These are phyloP conservation scores for Mercurialis annua DNA, from an alignment of 345 rosid species.

Conservation along the genomic window DNA sequence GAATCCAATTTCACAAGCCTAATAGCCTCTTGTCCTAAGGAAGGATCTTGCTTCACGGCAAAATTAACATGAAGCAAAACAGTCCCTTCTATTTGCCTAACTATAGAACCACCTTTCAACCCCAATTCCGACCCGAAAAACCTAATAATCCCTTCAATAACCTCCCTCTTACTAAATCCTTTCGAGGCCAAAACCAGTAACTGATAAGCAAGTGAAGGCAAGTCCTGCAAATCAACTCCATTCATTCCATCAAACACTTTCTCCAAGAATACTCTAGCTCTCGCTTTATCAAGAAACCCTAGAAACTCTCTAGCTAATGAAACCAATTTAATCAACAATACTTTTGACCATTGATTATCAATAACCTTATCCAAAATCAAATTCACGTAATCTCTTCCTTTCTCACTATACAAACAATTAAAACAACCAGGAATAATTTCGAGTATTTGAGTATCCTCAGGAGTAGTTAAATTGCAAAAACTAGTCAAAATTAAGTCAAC, in stretches of 20 bases:
- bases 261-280: slow-evolving; percentile 58
- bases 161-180: slow-evolving; percentile 68
- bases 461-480: slow-evolving; percentile 25
- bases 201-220: slow-evolving; percentile 73
- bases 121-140: slow-evolving; percentile 58
- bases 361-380: slow-evolving; percentile 41
- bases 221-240: slow-evolving; percentile 60
- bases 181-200: slow-evolving; percentile 73
- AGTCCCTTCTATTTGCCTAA: slow-evolving; percentile 79
- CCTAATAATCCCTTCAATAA: slow-evolving; percentile 60
- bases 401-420: slow-evolving; percentile 33
- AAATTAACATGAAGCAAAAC: slow-evolving; percentile 83
- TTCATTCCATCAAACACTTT: slow-evolving; percentile 61
- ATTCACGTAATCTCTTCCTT: slow-evolving; percentile 40
- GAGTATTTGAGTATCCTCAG: slow-evolving; percentile 71
- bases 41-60: slow-evolving; percentile 88
- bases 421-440: slow-evolving; percentile 67
- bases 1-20: slow-evolving; percentile 55
- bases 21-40: slow-evolving; percentile 68
- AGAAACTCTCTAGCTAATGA: slow-evolving; percentile 48
- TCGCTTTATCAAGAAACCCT: slow-evolving; percentile 45
- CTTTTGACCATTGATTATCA: slow-evolving; percentile 61
- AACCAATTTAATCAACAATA: slow-evolving; percentile 53
- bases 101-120: slow-evolving; percentile 42
- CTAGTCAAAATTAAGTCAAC: slow-evolving; percentile 37